Evolutionary conservation across 176 grass and related monocot species (phyloP), one percentile per base, ranked within the genome.

Genomic region (Poa annua): DNA sequence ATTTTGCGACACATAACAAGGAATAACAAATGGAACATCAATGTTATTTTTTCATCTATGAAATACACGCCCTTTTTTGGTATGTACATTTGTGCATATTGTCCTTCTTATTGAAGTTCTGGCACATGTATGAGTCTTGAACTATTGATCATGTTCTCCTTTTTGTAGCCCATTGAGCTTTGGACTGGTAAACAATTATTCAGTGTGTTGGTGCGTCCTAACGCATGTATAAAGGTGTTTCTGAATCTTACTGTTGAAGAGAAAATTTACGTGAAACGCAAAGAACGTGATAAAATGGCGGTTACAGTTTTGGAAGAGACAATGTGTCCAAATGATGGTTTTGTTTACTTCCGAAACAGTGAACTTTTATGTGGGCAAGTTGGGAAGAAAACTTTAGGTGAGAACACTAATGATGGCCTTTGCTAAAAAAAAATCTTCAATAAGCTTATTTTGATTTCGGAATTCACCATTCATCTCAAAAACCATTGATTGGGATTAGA

Each of bases 111-210:
- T 76, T 11, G 20, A 44, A 11, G 48, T 90, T 36, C 44, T 71
- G 32, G 57, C 84, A 19, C 62, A 24, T 48, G 38, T 82, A 16
- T 72, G 36, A 72, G 57, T 48, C n/a, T n/a, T n/a, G n/a, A n/a
- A n/a, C n/a, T n/a, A 64, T 73, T 82, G n/a, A 70, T 41, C 71
- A 33, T 71, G 70, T 62, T 78, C 9, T 77, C 13, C 67, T 87
- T 77, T 81, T 94, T 74, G 74, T 82, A 97, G 95, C 95, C 92
- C 70, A 86, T 97, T 76, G 95, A 97, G 71, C 90, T 97, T 79
- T 97, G 95, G 95, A 97, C 95, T 65, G 92, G 95, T 85, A 97
- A 97, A 87, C 95, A 97, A 63, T 47, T 94, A 52, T 97, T 97
- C 84, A 94, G 88, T 88, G 90, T 97, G 78, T 86, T 97, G 81